Base-by-base conservation (phyloP, 371 early-diverging fungal species). In the Mortierella sp. region DNA sequence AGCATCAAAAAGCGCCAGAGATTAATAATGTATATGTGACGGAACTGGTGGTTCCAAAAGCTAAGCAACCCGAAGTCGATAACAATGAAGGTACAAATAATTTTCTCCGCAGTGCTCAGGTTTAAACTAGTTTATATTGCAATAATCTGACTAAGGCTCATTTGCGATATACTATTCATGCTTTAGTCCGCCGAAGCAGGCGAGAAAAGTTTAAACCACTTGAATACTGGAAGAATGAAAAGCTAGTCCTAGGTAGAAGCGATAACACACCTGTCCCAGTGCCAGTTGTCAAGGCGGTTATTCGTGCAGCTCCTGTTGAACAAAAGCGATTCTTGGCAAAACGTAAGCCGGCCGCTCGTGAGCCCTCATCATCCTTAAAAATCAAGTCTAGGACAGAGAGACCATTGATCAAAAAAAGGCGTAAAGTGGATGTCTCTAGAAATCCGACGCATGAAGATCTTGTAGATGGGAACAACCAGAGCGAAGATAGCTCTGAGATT, bases 151-250 rank as follows among this genome's bases (percentile, higher is more conserved):
- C 7, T 17, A n/a, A 47, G n/a, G 17, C 0, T 37, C 40, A 37
- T 13, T 37, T n/a, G 8, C 19, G 19, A 45, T 19, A 45, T 45
- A 45, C n/a, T n/a, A n/a, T n/a, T 47, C n/a, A 47, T 57, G 34
- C 34, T 57, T 13, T 45, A 66, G 66, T 68, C 26, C 64, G 71
- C 34, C 58, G 58, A 54, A 71, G 71, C 35, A 43, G 43, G 53
- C 45, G 71, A 23, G n/a, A 34, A 3, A 59, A 34, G 28, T 40
- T 53, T 37, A 47, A 49, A 23, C 71, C 71, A 10, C 71, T 71
- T 32, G 65, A 71, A 17, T 71, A 19, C 22, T 71, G 71, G 71
- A 64, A 56, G 34, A 64, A 64, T 37, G 71, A 71, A 34, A 64
- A 56, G 19, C 34, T 71, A 5, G 23, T 71, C 43, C 12, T 62